These are phyloP conservation scores for Yamadazyma phyllophila DNA, from an alignment of 805 yeast genomes.

Conservation along the genomic window DNA sequence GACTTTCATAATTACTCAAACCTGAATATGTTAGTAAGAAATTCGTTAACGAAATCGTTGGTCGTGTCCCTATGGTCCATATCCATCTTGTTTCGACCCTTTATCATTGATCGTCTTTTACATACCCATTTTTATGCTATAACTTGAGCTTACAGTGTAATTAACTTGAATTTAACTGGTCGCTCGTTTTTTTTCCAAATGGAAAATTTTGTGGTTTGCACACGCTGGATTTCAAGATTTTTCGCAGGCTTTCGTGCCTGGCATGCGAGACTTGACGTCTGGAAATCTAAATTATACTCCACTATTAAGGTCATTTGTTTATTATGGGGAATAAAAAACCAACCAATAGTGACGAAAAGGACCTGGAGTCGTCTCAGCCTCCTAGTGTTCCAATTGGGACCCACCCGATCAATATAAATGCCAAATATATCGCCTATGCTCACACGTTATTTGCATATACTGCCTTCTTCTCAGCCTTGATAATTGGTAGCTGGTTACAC, in stretches of 20 bases:
- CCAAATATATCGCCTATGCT: slow-evolving; percentile 62
- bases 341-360: not conserved
- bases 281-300: not conserved
- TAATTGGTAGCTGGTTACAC: slow-evolving; percentile 74
- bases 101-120: not conserved
- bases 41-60: not conserved
- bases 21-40: slow-evolving; percentile 13
- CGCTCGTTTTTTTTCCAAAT: slow-evolving; percentile 1
- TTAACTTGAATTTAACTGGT: slow-evolving; percentile 8
- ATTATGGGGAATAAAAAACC: not conserved
- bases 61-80: not conserved
- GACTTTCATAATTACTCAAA: slow-evolving; percentile 37
- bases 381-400: not conserved
- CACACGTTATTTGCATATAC: slow-evolving; percentile 70
- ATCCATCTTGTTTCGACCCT: not conserved
- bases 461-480: slow-evolving; percentile 75
- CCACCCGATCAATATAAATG: slow-evolving; percentile 43
- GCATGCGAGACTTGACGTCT: not conserved
- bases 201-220: slow-evolving; percentile 7
- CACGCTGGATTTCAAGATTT: not conserved
- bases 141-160: slow-evolving; percentile 7
- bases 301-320: not conserved
- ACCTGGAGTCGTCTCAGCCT: not conserved
- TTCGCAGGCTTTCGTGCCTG: not conserved
- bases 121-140: slow-evolving; percentile 19